Percentiles rank a stretch among this genome's conserved stretches.
Evolutionary conservation across 768 basidiomycete species (phyloP).

Genomic region (Lactifluus volemus): DNA sequence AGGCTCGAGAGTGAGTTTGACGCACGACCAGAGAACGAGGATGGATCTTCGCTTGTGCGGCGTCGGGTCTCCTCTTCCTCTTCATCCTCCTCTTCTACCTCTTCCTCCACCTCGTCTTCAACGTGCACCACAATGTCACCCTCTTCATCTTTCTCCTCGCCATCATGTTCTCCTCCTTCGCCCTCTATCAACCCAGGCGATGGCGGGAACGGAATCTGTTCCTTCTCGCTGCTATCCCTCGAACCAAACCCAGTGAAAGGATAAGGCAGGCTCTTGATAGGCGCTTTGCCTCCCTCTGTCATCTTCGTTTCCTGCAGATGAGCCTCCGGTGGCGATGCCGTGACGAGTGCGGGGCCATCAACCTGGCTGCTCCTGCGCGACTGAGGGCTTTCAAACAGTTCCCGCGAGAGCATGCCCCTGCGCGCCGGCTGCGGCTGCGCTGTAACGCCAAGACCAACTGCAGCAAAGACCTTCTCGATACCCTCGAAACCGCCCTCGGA

Average conservation of each 20-base stretch:
- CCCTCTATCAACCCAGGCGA: conserved; percentile 38
- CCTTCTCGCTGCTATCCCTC: conserved; percentile 43
- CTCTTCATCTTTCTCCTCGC: conserved; percentile 20
- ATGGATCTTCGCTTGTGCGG: conserved; percentile 35
- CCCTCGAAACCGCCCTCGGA: conserved; percentile 34
- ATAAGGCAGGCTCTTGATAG: conserved; percentile 53
- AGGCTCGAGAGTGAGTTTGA: conserved; percentile 68
- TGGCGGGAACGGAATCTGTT: conserved; percentile 70
- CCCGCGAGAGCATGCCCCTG: conserved; percentile 50
- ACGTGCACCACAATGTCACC: conserved; percentile 29
- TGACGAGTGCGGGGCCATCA: conserved; percentile 14
- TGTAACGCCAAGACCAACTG: conserved; percentile 37
- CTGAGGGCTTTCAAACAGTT: conserved; percentile 52
- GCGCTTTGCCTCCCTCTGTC: conserved; percentile 39
- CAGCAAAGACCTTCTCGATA: conserved; percentile 53
- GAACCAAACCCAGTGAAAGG: conserved; percentile 59
- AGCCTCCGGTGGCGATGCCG: conserved; percentile 26
- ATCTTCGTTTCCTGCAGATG: conserved; percentile 24
- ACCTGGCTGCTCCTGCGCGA: conserved; percentile 20
- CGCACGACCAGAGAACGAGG: conserved; percentile 49
- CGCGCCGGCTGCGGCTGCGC: conserved; percentile 42
- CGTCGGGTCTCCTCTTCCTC: conserved; percentile 25
- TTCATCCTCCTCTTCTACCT: conserved; percentile 35
- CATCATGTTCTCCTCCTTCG: conserved; percentile 21
- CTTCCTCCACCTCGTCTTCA: conserved; percentile 27